Percentiles rank a stretch among this genome's conserved stretches.
phyloP scores from a whole-genome alignment of 2,329 filamentous ascomycete genomes.

The Colletotrichum limetticola region DNA sequence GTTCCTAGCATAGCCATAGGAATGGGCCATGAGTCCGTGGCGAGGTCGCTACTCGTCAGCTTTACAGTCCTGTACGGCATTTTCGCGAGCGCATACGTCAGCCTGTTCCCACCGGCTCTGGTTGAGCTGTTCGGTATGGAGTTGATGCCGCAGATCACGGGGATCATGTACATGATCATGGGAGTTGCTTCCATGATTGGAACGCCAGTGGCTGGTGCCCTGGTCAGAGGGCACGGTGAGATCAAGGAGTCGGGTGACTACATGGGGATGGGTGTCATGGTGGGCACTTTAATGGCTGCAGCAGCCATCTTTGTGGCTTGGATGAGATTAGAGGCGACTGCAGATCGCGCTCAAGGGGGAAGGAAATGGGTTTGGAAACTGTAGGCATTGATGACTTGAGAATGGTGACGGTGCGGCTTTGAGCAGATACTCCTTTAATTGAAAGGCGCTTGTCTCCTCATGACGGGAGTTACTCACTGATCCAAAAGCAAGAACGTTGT shows the following conservation, averaged over 20 bases:
- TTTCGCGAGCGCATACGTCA: not conserved
- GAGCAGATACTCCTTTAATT: not conserved
- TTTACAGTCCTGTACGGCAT: not conserved
- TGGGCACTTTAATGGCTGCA: not conserved
- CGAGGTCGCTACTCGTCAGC: not conserved
- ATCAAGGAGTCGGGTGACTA: not conserved
- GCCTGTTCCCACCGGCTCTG: not conserved
- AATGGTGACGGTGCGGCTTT: not conserved
- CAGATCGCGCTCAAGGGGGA: not conserved
- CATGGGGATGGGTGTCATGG: not conserved
- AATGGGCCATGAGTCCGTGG: not conserved
- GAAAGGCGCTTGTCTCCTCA: not conserved
- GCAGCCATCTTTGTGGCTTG: not conserved
- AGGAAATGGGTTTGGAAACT: not conserved
- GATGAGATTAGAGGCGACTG: not conserved
- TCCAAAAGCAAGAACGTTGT: not conserved
- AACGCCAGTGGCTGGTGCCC: not conserved
- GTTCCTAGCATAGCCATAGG: not conserved
- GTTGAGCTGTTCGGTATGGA: not conserved
- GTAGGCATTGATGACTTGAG: not conserved
- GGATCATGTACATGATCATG: not conserved
- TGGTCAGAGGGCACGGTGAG: not conserved
- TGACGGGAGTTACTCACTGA: not conserved
- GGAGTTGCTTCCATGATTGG: not conserved
- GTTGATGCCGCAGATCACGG: not conserved